Evolutionary conservation across 2,329 filamentous ascomycete species (phyloP).

Genomic region (Colletotrichum sp.): DNA sequence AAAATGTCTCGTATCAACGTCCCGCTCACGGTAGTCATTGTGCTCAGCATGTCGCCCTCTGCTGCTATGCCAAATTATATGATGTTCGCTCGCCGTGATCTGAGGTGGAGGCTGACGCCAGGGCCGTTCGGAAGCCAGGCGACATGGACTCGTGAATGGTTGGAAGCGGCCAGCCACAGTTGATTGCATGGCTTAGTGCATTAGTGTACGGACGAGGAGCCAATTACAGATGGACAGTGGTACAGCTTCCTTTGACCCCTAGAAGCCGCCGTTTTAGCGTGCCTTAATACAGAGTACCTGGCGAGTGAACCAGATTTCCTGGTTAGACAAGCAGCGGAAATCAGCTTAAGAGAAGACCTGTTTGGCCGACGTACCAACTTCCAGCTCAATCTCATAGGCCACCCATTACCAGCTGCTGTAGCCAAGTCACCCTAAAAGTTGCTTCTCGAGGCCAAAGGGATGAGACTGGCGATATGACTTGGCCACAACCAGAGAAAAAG

Average conservation of each 20-base stretch:
- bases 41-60: neutral
- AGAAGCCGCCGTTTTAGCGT: too few relatives aligned
- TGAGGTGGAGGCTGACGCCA: neutral
- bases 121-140: neutral
- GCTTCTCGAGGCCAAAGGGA: too few relatives aligned
- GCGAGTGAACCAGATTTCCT: too few relatives aligned
- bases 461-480: too few relatives aligned
- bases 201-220: neutral
- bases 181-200: neutral
- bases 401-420: too few relatives aligned
- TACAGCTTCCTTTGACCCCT: neutral
- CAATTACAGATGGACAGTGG: neutral
- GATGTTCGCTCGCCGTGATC: neutral
- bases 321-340: too few relatives aligned
- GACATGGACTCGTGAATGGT: neutral
- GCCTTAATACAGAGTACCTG: too few relatives aligned
- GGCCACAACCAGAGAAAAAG: too few relatives aligned
- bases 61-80: neutral
- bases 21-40: neutral
- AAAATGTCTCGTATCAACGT: neutral
- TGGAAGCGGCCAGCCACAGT: neutral
- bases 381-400: too few relatives aligned
- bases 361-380: too few relatives aligned
- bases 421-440: too few relatives aligned
- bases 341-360: too few relatives aligned